phyloP scores from a whole-genome alignment of 2,329 filamentous ascomycete species.

The Fusarium agapanthi region DNA sequence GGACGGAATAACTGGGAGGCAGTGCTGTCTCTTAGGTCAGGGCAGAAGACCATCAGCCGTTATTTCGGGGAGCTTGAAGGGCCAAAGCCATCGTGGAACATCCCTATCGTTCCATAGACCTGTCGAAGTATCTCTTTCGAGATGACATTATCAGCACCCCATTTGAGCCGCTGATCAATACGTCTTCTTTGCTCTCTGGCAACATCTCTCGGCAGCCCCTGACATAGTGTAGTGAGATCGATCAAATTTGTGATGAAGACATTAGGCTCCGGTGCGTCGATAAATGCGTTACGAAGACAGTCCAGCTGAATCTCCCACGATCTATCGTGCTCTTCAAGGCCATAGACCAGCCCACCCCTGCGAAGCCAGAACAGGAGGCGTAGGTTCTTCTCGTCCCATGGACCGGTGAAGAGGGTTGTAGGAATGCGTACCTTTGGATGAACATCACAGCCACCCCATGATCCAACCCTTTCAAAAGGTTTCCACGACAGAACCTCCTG shows the following conservation, averaged over 20 bases:
- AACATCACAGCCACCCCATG: slow-evolving; percentile 47
- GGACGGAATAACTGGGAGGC: background rate
- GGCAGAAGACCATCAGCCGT: background rate
- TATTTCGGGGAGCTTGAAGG: slow-evolving; percentile 1
- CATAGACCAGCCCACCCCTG: slow-evolving; percentile 47
- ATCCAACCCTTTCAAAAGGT: slow-evolving; percentile 26
- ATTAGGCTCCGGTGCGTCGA: slow-evolving; percentile 43
- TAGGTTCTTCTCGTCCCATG: slow-evolving; percentile 51
- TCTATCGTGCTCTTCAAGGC: slow-evolving; percentile 40
- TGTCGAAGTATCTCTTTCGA: slow-evolving; percentile 40
- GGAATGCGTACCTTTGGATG: slow-evolving; percentile 53
- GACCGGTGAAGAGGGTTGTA: slow-evolving; percentile 50
- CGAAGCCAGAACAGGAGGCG: slow-evolving; percentile 58
- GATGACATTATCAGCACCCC: slow-evolving; percentile 42
- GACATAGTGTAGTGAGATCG: slow-evolving; percentile 41
- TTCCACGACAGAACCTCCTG: slow-evolving; percentile 38
- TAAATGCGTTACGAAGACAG: slow-evolving; percentile 49
- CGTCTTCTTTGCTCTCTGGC: slow-evolving; percentile 38
- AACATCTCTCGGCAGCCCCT: slow-evolving; percentile 43
- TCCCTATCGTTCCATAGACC: slow-evolving; percentile 30
- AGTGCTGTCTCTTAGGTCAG: background rate
- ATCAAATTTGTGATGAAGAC: slow-evolving; percentile 46
- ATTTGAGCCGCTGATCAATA: slow-evolving; percentile 44
- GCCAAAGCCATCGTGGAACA: slow-evolving; percentile 25
- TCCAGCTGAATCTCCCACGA: slow-evolving; percentile 54